phyloP scores from a whole-genome alignment of 169 alveolate species.

The Nephromyces sp. region DNA sequence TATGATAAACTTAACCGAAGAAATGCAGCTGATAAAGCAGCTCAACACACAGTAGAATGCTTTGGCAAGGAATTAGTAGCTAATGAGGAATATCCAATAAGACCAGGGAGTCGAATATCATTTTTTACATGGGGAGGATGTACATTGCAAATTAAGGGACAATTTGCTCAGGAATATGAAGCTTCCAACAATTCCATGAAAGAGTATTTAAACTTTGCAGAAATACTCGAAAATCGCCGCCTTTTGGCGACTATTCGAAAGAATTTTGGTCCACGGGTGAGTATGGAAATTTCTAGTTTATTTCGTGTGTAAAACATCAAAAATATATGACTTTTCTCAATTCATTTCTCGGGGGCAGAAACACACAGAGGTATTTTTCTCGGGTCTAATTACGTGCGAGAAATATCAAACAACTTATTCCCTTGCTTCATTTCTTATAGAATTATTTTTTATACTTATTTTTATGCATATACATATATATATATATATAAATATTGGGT shows the following conservation, averaged over 20 bases:
- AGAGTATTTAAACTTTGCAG: constrained; percentile 57
- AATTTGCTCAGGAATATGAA: constrained; percentile 71
- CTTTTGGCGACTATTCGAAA: constrained; percentile 60
- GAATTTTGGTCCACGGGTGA: constrained; percentile 63
- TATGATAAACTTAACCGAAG: too few relatives aligned
- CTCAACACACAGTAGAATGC: constrained; percentile 61
- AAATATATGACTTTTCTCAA: too few relatives aligned
- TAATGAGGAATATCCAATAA: constrained; percentile 59
- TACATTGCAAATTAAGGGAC: constrained; percentile 67
- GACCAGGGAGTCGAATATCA: constrained; percentile 61
- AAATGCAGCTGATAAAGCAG: constrained; percentile 9
- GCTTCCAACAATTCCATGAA: constrained; percentile 65
- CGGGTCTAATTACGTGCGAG: too few relatives aligned
- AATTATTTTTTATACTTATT: background rate
- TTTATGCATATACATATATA: background rate
- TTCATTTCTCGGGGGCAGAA: too few relatives aligned
- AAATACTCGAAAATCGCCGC: constrained; percentile 60
- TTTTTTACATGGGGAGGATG: constrained; percentile 76
- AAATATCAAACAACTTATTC: background rate
- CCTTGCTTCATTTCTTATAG: too few relatives aligned
- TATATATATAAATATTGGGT: background rate
- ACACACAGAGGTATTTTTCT: too few relatives aligned
- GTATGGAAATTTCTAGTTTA: background rate
- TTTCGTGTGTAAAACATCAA: too few relatives aligned
- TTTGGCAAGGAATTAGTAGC: constrained; percentile 68